Conservation (phyloP, 1,284 basidiomycete genomes). For the Ustilago trichophora region DNA sequence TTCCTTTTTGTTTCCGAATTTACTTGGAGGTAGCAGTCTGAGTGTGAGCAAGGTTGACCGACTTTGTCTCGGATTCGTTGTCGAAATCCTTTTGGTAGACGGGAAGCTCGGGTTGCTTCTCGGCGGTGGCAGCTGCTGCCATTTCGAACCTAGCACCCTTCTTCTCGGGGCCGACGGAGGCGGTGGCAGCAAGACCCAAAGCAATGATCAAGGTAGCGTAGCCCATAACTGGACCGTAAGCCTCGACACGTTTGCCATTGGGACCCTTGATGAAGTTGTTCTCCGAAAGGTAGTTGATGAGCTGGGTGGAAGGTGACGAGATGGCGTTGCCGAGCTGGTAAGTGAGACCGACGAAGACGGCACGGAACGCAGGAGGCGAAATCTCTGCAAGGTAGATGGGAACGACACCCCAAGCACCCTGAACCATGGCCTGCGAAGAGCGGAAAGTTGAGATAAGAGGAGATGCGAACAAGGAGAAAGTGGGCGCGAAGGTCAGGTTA, state of each 20-base stretch:
- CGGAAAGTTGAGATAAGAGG: too few relatives aligned
- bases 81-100: conserved; percentile 26
- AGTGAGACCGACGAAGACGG: conserved; percentile 48
- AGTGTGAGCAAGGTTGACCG: conserved; percentile 19
- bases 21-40: conserved; percentile 14
- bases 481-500: too few relatives aligned
- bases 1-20: too few relatives aligned
- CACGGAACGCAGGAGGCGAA: conserved; percentile 49
- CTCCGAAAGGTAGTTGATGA: conserved; percentile 53
- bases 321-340: conserved; percentile 58
- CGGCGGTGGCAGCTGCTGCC: conserved; percentile 39
- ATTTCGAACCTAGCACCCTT: conserved; percentile 46
- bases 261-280: conserved; percentile 20
- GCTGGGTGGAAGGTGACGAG: conserved; percentile 66
- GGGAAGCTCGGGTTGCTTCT: too few relatives aligned
- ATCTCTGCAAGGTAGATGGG: conserved; percentile 49
- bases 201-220: conserved; percentile 53
- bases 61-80: conserved; percentile 20
- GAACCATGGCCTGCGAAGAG: conserved; percentile 32
- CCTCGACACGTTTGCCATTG: conserved; percentile 27
- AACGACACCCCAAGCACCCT: conserved; percentile 53
- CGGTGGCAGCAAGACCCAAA: conserved; percentile 24
- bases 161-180: conserved; percentile 49
- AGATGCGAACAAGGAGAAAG: too few relatives aligned
- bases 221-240: conserved; percentile 53